Conservation (phyloP, 2,329 filamentous ascomycete genomes). For the Ophiostoma pallidulum region DNA sequence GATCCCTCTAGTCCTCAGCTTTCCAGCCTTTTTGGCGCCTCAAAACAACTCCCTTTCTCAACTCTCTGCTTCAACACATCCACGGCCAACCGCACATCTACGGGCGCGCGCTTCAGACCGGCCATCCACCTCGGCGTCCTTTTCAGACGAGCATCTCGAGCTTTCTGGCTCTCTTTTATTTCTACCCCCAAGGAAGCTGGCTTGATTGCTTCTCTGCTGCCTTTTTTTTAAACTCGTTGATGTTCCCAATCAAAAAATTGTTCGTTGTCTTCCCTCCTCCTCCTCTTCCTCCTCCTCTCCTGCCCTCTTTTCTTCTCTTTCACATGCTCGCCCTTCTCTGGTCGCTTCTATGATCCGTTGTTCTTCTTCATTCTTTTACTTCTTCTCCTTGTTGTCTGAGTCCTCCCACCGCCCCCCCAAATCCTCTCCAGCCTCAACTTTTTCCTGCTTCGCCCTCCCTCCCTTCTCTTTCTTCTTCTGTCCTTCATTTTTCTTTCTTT, state of each 20-base stretch:
- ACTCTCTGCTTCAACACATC: background rate
- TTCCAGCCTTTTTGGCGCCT: background rate
- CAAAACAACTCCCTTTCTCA: background rate
- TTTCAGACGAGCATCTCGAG: background rate
- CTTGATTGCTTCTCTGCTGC: background rate
- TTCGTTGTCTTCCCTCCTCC: conserved; percentile 27
- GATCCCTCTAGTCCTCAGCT: background rate
- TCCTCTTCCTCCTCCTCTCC: conserved; percentile 17
- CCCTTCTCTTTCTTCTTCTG: background rate
- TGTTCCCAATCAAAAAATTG: background rate
- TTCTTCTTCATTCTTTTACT: conserved; percentile 12
- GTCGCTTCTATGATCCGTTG: background rate
- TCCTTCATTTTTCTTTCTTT: background rate
- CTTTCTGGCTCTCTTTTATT: no score
- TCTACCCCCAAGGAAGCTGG: background rate
- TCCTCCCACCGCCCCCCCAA: no score
- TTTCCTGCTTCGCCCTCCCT: conserved; percentile 29
- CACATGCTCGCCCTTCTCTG: conserved; percentile 12
- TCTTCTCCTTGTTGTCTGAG: no score
- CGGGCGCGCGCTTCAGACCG: no score
- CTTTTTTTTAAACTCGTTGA: background rate
- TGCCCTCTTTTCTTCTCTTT: conserved; percentile 13
- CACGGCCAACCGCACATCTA: background rate
- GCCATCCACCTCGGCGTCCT: background rate
- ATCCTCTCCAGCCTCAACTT: no score